Conservation (phyloP, 208 protist species). For the Acanthamoeba castellanii region DNA sequence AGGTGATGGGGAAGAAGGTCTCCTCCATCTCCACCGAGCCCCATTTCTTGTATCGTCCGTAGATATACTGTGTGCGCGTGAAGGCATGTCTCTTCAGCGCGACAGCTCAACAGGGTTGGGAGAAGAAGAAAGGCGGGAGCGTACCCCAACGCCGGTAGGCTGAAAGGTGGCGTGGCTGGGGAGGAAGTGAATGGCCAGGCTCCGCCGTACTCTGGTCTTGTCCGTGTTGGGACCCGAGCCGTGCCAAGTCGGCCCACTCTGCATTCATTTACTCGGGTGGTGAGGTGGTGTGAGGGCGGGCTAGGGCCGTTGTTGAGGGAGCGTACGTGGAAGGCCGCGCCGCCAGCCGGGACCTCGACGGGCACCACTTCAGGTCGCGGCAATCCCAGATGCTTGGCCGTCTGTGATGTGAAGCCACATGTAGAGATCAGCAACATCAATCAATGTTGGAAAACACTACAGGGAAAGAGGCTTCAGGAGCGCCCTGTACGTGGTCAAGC, state of each 20-base stretch:
- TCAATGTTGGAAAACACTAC: too few species aligned
- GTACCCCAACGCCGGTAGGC: slow-evolving; percentile 53
- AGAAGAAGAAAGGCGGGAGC: neutral
- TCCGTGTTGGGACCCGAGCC: slow-evolving; percentile 58
- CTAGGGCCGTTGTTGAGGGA: neutral
- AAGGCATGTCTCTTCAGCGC: neutral
- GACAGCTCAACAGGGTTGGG: neutral
- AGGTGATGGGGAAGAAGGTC: slow-evolving; percentile 80
- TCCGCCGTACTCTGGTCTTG: slow-evolving; percentile 13
- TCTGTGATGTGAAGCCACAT: neutral
- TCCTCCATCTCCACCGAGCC: slow-evolving; percentile 70
- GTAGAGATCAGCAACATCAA: too few species aligned
- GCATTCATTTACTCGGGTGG: neutral
- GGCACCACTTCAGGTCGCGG: slow-evolving; percentile 49
- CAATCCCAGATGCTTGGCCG: slow-evolving; percentile 6
- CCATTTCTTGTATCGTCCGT: slow-evolving; percentile 75
- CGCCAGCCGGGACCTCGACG: slow-evolving; percentile 40
- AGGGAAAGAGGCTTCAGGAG: neutral
- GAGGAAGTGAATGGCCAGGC: slow-evolving; percentile 61
- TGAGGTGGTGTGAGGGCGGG: neutral
- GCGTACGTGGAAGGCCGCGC: slow-evolving; percentile 61
- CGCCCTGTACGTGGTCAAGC: slow-evolving; percentile 19
- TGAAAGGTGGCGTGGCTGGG: slow-evolving; percentile 39
- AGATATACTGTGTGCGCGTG: slow-evolving; percentile 70
- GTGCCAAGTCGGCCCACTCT: slow-evolving; percentile 63